Base-by-base conservation (phyloP, 2,329 filamentous ascomycete species). In the Fusarium odoratissimum region DNA sequence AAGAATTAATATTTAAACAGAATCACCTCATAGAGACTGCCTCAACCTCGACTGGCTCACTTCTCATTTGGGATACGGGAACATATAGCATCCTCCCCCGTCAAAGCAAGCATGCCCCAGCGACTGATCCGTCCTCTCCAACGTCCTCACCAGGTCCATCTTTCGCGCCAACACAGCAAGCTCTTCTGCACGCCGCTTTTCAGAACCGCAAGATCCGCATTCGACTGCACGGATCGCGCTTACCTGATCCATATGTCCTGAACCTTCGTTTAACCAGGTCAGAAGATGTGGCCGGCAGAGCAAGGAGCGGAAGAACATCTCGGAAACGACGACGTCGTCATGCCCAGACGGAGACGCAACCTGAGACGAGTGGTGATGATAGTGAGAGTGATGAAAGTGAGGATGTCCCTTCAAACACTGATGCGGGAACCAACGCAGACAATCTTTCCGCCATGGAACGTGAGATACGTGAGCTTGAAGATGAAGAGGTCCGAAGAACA, bases 51-150 rank as follows among this genome's bases (percentile, higher is more conserved):
- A 90, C 88, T 7, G 89, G 89, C 5, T 90, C 87, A 13, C 83
- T 91, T 64, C 81, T 91, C 14, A 87, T 91, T 44, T 91, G 89
- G 89, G 89, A 91, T 73, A 90, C 87, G 3, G 89, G 89, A 5
- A 87, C 86, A 37, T 91, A 90, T 73, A 83, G 84, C 46, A 77
- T 91, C 16, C 80, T 91, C 17, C 84, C 86, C 12, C 82, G 76
- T n/a, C 76, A 67, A 38, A 79, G 72, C 56, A 81, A 84, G 55
- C 75, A 81, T 52, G 76, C 76, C 1, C 77, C 82, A 6, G 64
- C 82, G 2, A 77, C 77, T 14, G 81, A 80, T 33, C 80, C 77
- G n/a, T 72, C 64, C 28, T 74, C 72, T 35, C 75, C 72, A 6
- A 62, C 71, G 3, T 58, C 64, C 7, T 75, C 76, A 10, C 56